A percentile compares a stretch with the other conserved stretches of the same genome.
phyloP scores from a whole-genome alignment of 2,329 filamentous ascomycete species.

The Fusarium sp. region DNA sequence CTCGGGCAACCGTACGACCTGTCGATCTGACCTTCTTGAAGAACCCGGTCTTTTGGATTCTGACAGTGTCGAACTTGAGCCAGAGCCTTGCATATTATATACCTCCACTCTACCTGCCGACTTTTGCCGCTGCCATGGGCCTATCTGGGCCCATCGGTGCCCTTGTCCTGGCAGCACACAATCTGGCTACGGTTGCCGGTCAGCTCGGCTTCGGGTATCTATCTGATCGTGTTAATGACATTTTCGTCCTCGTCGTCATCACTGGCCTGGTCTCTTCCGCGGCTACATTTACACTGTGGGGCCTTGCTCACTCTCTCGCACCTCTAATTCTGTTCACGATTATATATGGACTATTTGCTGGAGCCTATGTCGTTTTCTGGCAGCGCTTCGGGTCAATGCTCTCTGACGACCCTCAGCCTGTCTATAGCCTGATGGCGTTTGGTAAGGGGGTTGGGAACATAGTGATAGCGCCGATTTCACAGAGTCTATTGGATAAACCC shows the following conservation, averaged over 20 bases:
- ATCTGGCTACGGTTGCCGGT: background rate
- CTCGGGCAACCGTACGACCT: background rate
- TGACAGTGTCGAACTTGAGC: background rate
- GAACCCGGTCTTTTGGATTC: background rate
- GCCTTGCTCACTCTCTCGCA: background rate
- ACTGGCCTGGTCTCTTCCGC: background rate
- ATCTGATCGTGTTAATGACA: background rate
- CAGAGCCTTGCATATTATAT: background rate
- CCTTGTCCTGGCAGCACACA: background rate
- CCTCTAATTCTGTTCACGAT: slow-evolving; percentile 56
- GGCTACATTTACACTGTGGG: background rate
- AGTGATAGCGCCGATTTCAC: slow-evolving; percentile 34
- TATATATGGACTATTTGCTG: slow-evolving; percentile 68
- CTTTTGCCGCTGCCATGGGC: background rate
- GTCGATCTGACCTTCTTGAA: background rate
- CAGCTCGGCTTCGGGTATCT: background rate
- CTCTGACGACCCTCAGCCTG: slow-evolving; percentile 38
- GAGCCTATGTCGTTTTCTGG: slow-evolving; percentile 45
- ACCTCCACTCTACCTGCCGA: background rate
- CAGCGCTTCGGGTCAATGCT: slow-evolving; percentile 41
- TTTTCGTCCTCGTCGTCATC: background rate
- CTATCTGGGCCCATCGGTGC: background rate
- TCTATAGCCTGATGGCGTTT: slow-evolving; percentile 43
- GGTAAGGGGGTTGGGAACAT: slow-evolving; percentile 44
- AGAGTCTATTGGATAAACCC: background rate